A percentile compares a stretch with the other conserved stretches of the same genome.
Evolutionary conservation across 2,329 filamentous ascomycete genomes (phyloP).

Genomic region (Paraphoma sp.): DNA sequence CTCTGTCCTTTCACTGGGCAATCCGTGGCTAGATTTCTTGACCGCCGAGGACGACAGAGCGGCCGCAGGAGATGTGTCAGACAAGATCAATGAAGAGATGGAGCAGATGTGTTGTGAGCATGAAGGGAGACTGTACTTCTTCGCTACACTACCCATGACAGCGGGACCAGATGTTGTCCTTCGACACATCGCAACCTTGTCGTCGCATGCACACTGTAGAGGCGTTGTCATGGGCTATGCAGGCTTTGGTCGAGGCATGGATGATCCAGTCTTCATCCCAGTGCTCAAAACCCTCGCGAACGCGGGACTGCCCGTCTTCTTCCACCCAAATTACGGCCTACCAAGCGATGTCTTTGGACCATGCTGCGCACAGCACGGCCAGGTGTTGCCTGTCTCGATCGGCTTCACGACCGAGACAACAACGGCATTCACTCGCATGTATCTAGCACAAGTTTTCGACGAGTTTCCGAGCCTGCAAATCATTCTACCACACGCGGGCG

Average conservation of each 20-base stretch:
- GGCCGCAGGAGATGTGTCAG: background rate
- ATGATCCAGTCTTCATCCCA: background rate
- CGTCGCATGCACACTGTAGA: background rate
- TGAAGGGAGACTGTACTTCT: background rate
- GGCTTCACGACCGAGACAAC: slow-evolving; percentile 1
- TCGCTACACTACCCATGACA: background rate
- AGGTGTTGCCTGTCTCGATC: background rate
- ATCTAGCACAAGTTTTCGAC: background rate
- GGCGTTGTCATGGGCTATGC: slow-evolving; percentile 1
- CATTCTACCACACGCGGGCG: background rate
- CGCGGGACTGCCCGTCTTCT: background rate
- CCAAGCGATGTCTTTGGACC: background rate
- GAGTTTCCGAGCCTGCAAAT: background rate
- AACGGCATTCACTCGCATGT: background rate
- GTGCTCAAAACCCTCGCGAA: background rate
- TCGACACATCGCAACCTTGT: background rate
- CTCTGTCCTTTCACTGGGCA: background rate
- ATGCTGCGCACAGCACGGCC: background rate
- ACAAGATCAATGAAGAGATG: background rate
- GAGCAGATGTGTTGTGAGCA: background rate
- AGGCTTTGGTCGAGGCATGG: background rate
- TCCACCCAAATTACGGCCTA: background rate
- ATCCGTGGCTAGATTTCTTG: slow-evolving; percentile 1
- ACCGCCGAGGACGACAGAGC: background rate
- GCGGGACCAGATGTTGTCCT: background rate